phyloP scores from a whole-genome alignment of 2,329 filamentous ascomycete species.

The Tolypocladium album region DNA sequence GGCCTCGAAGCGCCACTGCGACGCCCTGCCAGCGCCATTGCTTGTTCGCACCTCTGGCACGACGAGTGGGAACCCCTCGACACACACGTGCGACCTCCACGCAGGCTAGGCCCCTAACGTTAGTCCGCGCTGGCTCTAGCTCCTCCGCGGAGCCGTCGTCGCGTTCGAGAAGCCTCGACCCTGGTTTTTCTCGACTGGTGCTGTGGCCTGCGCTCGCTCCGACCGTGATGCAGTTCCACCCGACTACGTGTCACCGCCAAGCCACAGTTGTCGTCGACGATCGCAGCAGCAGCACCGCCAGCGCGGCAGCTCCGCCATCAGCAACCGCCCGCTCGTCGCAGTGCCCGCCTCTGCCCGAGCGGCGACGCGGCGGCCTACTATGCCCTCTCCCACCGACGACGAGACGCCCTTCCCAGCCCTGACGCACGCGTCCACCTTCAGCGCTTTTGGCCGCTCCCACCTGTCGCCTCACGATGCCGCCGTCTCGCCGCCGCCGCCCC shows the following conservation, averaged over 20 bases:
- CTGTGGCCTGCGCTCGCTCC: not conserved
- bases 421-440: slow-evolving; percentile 16
- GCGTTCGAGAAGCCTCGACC: not conserved
- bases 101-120: too few relatives aligned
- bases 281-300: not conserved
- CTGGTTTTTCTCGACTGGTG: not conserved
- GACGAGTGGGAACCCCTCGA: not conserved
- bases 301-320: not conserved
- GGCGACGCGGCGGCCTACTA: slow-evolving; percentile 2
- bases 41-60: not conserved
- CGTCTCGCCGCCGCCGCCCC: slow-evolving; percentile 45
- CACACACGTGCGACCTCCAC: not conserved
- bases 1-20: not conserved
- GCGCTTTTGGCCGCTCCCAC: slow-evolving; percentile 46
- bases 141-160: not conserved
- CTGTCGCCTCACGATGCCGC: slow-evolving; percentile 82
- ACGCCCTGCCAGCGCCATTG: not conserved
- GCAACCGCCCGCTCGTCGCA: not conserved
- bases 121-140: too few relatives aligned
- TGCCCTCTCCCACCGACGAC: slow-evolving; percentile 27
- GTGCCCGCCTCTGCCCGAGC: not conserved
- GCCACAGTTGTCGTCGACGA: not conserved
- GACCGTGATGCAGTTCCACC: not conserved
- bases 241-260: not conserved
- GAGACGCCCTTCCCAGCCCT: slow-evolving; percentile 24